Evolutionary conservation across 2,329 filamentous ascomycete genomes (phyloP).

Genomic region (Gremmenia infestans): DNA sequence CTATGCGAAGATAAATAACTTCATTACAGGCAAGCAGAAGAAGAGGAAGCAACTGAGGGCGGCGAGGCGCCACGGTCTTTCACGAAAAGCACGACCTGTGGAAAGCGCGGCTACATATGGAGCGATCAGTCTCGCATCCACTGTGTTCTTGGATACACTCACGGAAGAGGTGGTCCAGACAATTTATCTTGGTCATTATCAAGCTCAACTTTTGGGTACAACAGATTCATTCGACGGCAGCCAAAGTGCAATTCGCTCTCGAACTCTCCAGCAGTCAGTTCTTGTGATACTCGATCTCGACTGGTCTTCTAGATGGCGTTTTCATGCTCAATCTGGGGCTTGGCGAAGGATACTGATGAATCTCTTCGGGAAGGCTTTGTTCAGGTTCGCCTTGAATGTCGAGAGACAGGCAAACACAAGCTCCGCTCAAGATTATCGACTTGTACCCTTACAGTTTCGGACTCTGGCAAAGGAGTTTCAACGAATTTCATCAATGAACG

Average conservation of each 20-base stretch:
- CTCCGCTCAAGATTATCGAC: background rate
- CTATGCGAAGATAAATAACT: slow-evolving; percentile 49
- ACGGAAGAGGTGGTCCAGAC: background rate
- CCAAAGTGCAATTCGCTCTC: background rate
- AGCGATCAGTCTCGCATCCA: background rate
- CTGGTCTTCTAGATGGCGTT: slow-evolving; percentile 26
- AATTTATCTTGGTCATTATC: background rate
- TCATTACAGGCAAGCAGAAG: slow-evolving; percentile 4
- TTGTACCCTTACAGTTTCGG: slow-evolving; percentile 43
- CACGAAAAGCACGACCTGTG: background rate
- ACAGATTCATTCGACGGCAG: background rate
- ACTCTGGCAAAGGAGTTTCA: slow-evolving; percentile 59
- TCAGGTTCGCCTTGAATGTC: slow-evolving; percentile 32
- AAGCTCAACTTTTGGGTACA: background rate
- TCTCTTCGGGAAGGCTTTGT: slow-evolving; percentile 50
- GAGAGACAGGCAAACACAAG: background rate
- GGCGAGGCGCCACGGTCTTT: background rate
- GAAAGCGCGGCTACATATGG: background rate
- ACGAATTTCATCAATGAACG: slow-evolving; percentile 53
- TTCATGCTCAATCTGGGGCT: slow-evolving; percentile 14
- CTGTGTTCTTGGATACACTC: background rate
- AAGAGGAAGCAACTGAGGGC: background rate
- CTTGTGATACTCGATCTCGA: slow-evolving; percentile 2
- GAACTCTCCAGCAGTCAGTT: background rate
- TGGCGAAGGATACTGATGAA: slow-evolving; percentile 49